Base-by-base conservation (phyloP, 1,284 basidiomycete species). In the Ceratobasidium sp. region DNA sequence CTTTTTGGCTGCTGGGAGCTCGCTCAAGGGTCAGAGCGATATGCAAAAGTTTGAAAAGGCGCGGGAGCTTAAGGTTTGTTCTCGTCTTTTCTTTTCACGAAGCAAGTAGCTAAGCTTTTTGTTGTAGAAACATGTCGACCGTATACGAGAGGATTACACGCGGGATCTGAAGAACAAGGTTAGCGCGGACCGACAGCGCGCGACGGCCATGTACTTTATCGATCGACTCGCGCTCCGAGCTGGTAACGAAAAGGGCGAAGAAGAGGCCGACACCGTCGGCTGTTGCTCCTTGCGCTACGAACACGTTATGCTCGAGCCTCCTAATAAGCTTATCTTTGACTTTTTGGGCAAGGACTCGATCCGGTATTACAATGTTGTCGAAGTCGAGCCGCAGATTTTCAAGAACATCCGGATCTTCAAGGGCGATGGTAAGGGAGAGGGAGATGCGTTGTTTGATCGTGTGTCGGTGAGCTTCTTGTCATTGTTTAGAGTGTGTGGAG, bases 281-380 rank as follows among this genome's bases (percentile, higher is more conserved):
- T 98, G 97, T 87, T 99, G 97, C 85, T 98, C 97, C 18, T 86
- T 99, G 70, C 95, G 96, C 33, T 97, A 93, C 85, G 96, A 98
- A 85, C 97, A 99, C 85, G 92, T 99, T 83, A 98, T 96, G 3
- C 88, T 98, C 72, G 91, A 94, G 82, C 92, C 92, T 15, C 96
- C 96, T 10, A 92, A 94, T 86, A 90, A 89, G 83, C 86, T 98
- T 84, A 89, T 95, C 79, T 97, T 99, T 86, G 97, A 98, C 86
- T 99, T 98, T 88, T 88, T 98, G 78, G 97, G 97, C 86, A 99
- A 99, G 89, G 97, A 99, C 84, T 98, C 96, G 75, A 98, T 99
- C 84, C 91, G 97, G 61, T 99, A 97, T 87, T 95, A 95, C 85
- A 96, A 97, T 83, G 92, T 92, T 79, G 95, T 97, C 73, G 87